Evolutionary conservation across 331 rosid genomes (phyloP), one percentile per base, ranked within the genome.

Genomic region (Rosa hybrid): DNA sequence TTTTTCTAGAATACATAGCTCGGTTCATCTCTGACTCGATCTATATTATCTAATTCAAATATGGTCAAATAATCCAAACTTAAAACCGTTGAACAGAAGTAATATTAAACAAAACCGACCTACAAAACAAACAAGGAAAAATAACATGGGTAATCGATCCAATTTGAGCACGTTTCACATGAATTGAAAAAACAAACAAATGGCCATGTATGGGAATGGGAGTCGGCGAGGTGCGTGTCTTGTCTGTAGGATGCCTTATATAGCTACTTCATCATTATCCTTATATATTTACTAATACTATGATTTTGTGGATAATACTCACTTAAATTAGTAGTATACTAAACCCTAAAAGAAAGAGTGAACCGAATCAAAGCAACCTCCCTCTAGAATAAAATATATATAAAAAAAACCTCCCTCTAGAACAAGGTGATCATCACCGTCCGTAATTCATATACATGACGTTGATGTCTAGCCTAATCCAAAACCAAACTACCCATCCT

Each of bases 131-230:
- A 64, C 42, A 27, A 7, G 23, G 13, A 23, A n/a, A 65, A 65
- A 12, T 2, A 64, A 1, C n/a, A 64, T 12, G n/a, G 20, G n/a
- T 64, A 3, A 38, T n/a, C 64, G 64, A 57, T 64, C 41, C 1
- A 67, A 8, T 67, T 38, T 42, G 54, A 57, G 70, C 69, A 75
- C 56, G 70, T 23, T 75, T 75, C 14, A 42, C 23, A 59, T 18
- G 17, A 45, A 60, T 7, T 44, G 17, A 18, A 69, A 69, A 18
- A 41, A 69, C 14, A 11, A 42, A 69, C 7, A n/a, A 44, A 38
- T 38, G n/a, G 45, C 17, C 38, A 18, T 41, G 4, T 34, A 17
- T 18, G 71, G 71, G 21, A 16, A 17, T 39, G 71, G 71, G 21
- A 16, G 46, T 38, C 38, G 71, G 23, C 46, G 46, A 34, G 71